phyloP scores from a whole-genome alignment of 805 yeast species.

The Nakazawaea ernobii region DNA sequence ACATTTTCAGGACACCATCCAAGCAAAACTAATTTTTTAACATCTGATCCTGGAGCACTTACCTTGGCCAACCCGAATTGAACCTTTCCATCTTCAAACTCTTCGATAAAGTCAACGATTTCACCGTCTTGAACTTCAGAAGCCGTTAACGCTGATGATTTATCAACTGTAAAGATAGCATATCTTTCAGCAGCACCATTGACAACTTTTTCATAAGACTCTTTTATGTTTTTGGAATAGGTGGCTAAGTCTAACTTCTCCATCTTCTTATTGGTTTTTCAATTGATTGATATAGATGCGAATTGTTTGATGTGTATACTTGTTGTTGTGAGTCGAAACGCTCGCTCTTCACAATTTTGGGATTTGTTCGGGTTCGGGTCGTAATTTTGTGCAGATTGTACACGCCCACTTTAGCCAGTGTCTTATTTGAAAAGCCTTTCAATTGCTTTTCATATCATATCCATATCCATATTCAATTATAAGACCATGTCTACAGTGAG shows the following conservation, averaged over 20 bases:
- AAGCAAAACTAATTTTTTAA: slow-evolving; percentile 72
- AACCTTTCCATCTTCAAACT: slow-evolving; percentile 81
- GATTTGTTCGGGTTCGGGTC: neutral
- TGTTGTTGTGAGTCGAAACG: neutral
- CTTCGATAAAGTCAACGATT: slow-evolving; percentile 70
- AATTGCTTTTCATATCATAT: neutral
- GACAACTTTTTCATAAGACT: slow-evolving; percentile 72
- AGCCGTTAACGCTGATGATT: slow-evolving; percentile 42
- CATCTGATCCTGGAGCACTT: slow-evolving; percentile 87
- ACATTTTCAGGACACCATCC: slow-evolving; percentile 99
- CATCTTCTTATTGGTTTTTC: slow-evolving; percentile 26
- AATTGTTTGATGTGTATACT: neutral
- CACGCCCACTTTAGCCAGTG: neutral
- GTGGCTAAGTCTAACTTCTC: slow-evolving; percentile 57
- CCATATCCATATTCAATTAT: neutral
- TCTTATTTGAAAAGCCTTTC: neutral
- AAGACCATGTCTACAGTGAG: neutral
- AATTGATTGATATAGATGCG: neutral
- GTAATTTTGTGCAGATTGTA: neutral
- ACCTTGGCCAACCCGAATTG: slow-evolving; percentile 90
- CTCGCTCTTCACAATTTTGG: neutral
- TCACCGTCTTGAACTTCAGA: slow-evolving; percentile 53
- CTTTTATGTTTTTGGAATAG: slow-evolving; percentile 70
- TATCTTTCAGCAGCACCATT: slow-evolving; percentile 65
- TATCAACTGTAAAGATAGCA: slow-evolving; percentile 76